phyloP scores from a whole-genome alignment of 2,329 filamentous ascomycete genomes.

The Neofusicoccum kwambonambiense region DNA sequence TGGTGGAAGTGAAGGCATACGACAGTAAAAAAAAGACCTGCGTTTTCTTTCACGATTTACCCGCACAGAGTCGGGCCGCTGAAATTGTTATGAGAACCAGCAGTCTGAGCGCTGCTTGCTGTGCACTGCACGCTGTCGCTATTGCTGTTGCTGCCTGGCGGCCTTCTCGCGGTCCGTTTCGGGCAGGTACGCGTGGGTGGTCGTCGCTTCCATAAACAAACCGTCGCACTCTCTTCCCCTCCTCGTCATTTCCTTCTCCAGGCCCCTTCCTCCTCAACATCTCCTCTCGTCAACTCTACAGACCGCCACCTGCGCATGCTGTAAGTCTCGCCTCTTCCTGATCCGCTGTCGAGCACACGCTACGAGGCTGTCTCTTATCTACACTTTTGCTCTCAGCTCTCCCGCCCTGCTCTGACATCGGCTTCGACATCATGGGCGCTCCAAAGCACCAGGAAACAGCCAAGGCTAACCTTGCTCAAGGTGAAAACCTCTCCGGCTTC shows the following conservation, averaged over 20 bases:
- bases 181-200: neutral
- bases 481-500: constrained; percentile 2
- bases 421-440: neutral
- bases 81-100: no score
- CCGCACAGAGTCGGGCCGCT: no score
- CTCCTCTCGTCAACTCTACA: neutral
- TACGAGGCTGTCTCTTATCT: neutral
- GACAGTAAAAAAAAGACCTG: no score
- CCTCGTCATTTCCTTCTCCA: neutral
- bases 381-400: neutral
- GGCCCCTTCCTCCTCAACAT: neutral
- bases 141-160: neutral
- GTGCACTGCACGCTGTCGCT: neutral
- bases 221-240: neutral
- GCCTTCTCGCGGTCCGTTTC: neutral
- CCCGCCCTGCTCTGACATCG: no score
- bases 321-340: neutral
- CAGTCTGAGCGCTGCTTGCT: no score
- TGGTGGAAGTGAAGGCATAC: no score
- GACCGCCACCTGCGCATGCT: neutral
- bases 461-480: neutral
- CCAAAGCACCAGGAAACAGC: neutral
- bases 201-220: neutral
- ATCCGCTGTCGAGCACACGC: neutral
- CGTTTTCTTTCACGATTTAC: no score